These are phyloP conservation scores for Saccharum officinarum DNA, from an alignment of 176 grass and related monocot species.

Conservation along the genomic window DNA sequence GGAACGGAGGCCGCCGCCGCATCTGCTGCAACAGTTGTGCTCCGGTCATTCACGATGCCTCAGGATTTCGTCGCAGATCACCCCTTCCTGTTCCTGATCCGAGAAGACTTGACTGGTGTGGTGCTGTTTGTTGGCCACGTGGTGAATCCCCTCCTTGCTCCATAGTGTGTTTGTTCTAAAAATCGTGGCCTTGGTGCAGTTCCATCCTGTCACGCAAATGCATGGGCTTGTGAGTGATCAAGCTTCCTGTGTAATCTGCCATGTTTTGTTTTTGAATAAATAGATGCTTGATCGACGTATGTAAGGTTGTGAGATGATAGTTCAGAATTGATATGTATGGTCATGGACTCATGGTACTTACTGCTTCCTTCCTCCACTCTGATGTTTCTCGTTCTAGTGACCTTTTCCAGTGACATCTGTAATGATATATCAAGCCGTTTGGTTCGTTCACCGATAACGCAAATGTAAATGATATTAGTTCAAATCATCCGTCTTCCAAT, in stretches of 20 bases:
- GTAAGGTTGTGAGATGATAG: background rate
- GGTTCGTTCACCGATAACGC: too few species aligned
- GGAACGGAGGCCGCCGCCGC: constrained; percentile 72
- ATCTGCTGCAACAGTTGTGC: constrained; percentile 30
- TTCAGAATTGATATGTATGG: background rate
- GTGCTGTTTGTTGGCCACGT: constrained; percentile 55
- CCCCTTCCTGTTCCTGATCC: constrained; percentile 58
- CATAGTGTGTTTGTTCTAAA: constrained; percentile 22
- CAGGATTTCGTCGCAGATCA: constrained; percentile 57
- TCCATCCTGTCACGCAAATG: background rate
- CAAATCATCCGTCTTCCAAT: too few species aligned
- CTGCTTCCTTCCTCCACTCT: background rate
- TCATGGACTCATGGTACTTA: background rate
- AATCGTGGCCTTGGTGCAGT: background rate
- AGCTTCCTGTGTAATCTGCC: constrained; percentile 29
- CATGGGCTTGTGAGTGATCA: constrained; percentile 7
- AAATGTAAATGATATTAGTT: too few species aligned
- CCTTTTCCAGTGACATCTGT: background rate
- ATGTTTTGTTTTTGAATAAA: constrained; percentile 19
- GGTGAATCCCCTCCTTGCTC: constrained; percentile 42
- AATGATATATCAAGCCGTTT: background rate
- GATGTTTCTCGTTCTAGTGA: background rate
- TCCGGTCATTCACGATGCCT: background rate
- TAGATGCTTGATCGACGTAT: constrained; percentile 17
- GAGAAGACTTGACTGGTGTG: constrained; percentile 56